These are phyloP conservation scores for Chloris gayana DNA, from an alignment of 176 grass and related monocot species.

Conservation along the genomic window DNA sequence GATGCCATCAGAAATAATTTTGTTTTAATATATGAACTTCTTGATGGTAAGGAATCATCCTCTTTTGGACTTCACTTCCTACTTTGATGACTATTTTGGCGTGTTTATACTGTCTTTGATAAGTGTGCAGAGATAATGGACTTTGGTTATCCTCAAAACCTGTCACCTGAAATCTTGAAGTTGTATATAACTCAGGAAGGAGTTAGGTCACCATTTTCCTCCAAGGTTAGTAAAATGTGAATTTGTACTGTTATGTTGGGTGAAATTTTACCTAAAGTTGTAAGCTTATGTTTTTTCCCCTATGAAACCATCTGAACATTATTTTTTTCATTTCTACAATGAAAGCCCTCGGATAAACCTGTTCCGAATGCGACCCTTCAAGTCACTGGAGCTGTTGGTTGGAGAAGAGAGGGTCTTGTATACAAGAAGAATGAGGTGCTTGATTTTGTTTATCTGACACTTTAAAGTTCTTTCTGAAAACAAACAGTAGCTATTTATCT, in stretches of 20 bases:
- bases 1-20: constrained; percentile 99
- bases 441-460: constrained; percentile 20
- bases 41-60: constrained; percentile 77
- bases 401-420: constrained; percentile 96
- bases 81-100: constrained; percentile 25
- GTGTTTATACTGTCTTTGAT: constrained; percentile 28
- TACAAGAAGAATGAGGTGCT: constrained; percentile 99
- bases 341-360: constrained; percentile 84
- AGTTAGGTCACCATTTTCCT: constrained; percentile 94
- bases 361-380: constrained; percentile 97
- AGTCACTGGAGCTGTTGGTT: constrained; percentile 98
- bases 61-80: constrained; percentile 26
- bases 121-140: constrained; percentile 97
- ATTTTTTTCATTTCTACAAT: constrained; percentile 41
- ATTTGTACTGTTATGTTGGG: constrained; percentile 14
- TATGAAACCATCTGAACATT: constrained; percentile 33
- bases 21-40: constrained; percentile 98
- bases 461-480: constrained; percentile 2
- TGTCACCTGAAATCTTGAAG: constrained; percentile 98
- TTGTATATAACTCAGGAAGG: constrained; percentile 99
- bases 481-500: constrained; percentile 3
- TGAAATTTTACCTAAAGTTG: not conserved
- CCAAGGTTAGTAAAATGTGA: constrained; percentile 68
- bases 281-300: constrained; percentile 6
- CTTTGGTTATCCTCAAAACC: constrained; percentile 98